These are phyloP conservation scores for Neodidymelliopsis sp. DNA, from an alignment of 2,329 filamentous ascomycete species.

Conservation along the genomic window DNA sequence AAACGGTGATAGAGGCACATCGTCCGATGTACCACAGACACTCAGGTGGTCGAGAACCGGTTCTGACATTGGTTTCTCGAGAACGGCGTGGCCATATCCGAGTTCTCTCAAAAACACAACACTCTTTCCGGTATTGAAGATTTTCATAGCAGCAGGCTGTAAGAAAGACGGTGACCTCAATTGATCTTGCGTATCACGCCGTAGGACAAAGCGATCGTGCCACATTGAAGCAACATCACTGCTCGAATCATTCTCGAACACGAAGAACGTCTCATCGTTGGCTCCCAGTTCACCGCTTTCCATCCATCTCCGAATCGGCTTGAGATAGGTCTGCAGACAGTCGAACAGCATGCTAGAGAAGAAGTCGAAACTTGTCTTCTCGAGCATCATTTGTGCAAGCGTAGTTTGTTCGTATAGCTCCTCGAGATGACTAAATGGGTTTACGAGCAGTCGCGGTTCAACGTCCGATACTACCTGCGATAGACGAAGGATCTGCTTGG, in stretches of 20 bases:
- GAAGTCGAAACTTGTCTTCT: constrained; percentile 66
- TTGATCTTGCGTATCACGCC: constrained; percentile 64
- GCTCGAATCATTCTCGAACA: constrained; percentile 65
- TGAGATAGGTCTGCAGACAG: constrained; percentile 82
- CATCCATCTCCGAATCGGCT: constrained; percentile 85
- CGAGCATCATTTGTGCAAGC: constrained; percentile 73
- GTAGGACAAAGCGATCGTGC: constrained; percentile 76
- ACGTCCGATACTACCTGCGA: constrained; percentile 68
- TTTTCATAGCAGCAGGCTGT: constrained; percentile 70
- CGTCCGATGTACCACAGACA: constrained; percentile 57
- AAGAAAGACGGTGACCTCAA: constrained; percentile 79
- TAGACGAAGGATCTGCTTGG: constrained; percentile 66
- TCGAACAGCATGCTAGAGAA: constrained; percentile 77
- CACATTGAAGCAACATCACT: constrained; percentile 73
- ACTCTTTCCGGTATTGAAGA: constrained; percentile 89
- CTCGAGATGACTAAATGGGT: constrained; percentile 78
- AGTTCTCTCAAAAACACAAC: constrained; percentile 82
- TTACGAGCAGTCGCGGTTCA: constrained; percentile 49
- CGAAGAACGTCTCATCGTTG: constrained; percentile 77
- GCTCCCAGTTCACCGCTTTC: constrained; percentile 73
- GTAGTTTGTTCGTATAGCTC: constrained; percentile 75
- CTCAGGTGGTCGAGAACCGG: constrained; percentile 62
- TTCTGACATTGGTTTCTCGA: constrained; percentile 23
- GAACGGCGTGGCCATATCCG: constrained; percentile 57
- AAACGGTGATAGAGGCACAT: constrained; percentile 68